Conservation (phyloP, 345 rosid genomes). For the Eucalyptus marginata region DNA sequence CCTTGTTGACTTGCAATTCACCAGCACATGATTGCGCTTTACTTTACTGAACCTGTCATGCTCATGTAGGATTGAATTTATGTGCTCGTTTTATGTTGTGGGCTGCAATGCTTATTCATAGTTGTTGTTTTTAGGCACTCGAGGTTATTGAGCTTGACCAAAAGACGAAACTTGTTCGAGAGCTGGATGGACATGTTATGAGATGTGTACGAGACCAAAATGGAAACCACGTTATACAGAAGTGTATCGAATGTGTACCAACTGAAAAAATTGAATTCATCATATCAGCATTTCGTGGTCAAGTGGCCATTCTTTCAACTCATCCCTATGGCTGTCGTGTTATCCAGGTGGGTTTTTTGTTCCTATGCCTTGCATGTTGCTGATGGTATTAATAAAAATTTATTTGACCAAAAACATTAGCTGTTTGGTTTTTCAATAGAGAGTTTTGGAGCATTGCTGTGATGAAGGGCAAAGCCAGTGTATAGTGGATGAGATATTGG, state of each 20-base stretch:
- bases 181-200: conserved; percentile 89
- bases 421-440: conserved; percentile 30
- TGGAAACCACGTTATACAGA: conserved; percentile 96
- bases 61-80: not conserved
- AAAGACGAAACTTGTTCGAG: conserved; percentile 58
- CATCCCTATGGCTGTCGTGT: conserved; percentile 99
- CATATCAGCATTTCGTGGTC: conserved; percentile 73
- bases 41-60: not conserved
- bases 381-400: not conserved
- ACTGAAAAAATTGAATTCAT: conserved; percentile 65
- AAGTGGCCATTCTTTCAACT: conserved; percentile 75
- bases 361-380: not conserved
- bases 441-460: conserved; percentile 92
- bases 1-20: not conserved
- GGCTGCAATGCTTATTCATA: not conserved
- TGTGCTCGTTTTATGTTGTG: not conserved
- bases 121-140: conserved; percentile 52
- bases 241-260: conserved; percentile 86
- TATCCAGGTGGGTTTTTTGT: conserved; percentile 49
- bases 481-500: conserved; percentile 86
- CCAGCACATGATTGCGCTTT: not conserved
- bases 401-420: not conserved
- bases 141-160: conserved; percentile 95
- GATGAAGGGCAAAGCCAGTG: conserved; percentile 64
- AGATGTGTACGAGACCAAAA: conserved; percentile 94